A percentile compares a stretch with the other conserved stretches of the same genome.
phyloP scores from a whole-genome alignment of 306 rosid species.

The Castanea crenata region DNA sequence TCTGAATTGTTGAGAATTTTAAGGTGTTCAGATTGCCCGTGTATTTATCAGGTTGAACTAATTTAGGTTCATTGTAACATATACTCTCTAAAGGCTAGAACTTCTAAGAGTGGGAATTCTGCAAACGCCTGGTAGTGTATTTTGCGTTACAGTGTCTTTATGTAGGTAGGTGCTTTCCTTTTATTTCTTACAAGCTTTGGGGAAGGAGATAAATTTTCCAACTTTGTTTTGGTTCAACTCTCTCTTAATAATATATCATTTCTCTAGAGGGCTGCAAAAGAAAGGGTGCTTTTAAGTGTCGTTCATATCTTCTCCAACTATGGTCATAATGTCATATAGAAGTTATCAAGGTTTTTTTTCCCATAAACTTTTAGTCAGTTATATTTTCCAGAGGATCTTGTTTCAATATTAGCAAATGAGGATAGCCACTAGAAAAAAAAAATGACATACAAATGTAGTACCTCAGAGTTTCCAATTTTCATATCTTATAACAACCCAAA shows the following conservation, averaged over 20 bases:
- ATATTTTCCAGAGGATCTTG: neutral
- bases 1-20: neutral
- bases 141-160: neutral
- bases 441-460: neutral
- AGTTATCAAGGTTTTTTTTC: neutral
- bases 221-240: neutral
- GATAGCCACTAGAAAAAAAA: neutral
- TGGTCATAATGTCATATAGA: neutral
- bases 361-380: neutral
- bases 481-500: neutral
- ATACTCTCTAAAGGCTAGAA: neutral
- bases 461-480: neutral
- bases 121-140: neutral
- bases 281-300: neutral
- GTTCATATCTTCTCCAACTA: neutral
- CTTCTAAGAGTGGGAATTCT: neutral
- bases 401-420: neutral
- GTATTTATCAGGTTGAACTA: neutral
- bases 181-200: too few relatives aligned
- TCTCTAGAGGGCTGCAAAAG: too few relatives aligned
- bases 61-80: neutral
- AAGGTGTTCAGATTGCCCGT: neutral
- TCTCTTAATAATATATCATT: neutral
- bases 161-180: too few relatives aligned
- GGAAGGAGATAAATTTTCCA: neutral